Base-by-base conservation (phyloP, 768 basidiomycete genomes). In the Suillus subaureus region DNA sequence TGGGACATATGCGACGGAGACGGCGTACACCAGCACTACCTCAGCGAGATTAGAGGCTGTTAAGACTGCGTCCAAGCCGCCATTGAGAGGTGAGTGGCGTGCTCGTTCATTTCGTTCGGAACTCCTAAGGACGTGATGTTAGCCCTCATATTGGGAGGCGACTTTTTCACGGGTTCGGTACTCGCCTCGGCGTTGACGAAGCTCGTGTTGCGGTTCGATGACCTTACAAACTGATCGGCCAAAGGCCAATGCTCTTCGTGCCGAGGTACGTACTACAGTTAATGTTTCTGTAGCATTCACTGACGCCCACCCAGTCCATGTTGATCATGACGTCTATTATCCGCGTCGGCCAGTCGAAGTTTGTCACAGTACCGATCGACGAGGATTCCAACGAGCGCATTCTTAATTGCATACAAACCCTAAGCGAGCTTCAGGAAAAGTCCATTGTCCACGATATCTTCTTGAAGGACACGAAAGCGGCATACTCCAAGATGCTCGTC, bases 1-100 rank as follows among this genome's bases (percentile, higher is more conserved):
- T 72, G 97, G 97, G 11, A 99, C 97, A 3, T 99, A 99, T 74
- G 97, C 96, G 1, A 98, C 97, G 6, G 97, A 99, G 80, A 94
- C 94, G 1, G 94, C 93, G 15, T 98, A 89, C 79, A 88, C 86
- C 31, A 85, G 84, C 61, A 77, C 84, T n/a, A 81, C 80, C 40
- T 78, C 85, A 42, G 89, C 89, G 6, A 84, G 84, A 66, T 77
- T 92, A 62, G 94, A 97, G 70, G 89, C 91, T 45, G 92, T 92
- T 67, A 94, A 94, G 77, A 85, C 92, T 43, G 92, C 94, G 39
- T 79, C 88, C 6, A 99, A 97, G 77, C 97, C 97, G 0, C 96
- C 97, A 26, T 78, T 99, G 60, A 81, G 97, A 75, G 86, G 91
- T 92, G 73, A 61, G 85, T 78, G 12, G 9, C 31, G 39, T 28